Conservation (phyloP, 495 filamentous ascomycete genomes). For the Daldinia bambusicola region DNA sequence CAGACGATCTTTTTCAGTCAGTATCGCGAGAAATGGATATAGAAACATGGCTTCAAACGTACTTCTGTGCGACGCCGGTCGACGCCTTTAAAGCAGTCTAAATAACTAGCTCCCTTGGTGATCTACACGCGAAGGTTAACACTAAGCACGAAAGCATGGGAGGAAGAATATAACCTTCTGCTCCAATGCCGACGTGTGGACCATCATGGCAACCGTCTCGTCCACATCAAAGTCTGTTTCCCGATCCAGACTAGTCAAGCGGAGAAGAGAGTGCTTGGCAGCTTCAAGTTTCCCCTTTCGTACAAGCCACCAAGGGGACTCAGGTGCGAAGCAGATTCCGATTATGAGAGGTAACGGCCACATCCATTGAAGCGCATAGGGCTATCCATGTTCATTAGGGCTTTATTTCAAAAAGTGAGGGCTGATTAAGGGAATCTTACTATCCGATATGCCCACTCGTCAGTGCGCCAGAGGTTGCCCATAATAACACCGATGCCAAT, state of each 20-base stretch:
- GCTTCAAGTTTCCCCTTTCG: slow-evolving; percentile 73
- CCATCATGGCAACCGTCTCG: slow-evolving; percentile 86
- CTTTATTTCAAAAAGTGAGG: not conserved
- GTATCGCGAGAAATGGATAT: slow-evolving; percentile 4
- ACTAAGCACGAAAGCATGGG: not conserved
- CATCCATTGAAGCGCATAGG: slow-evolving; percentile 85
- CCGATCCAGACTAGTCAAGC: slow-evolving; percentile 67
- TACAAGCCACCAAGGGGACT: slow-evolving; percentile 86
- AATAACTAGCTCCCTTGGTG: slow-evolving; percentile 73
- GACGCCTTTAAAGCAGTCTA: slow-evolving; percentile 79
- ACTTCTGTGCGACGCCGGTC: slow-evolving; percentile 77
- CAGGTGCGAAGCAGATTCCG: slow-evolving; percentile 76
- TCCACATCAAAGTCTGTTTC: slow-evolving; percentile 74
- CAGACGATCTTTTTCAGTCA: slow-evolving; percentile 65
- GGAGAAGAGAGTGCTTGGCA: slow-evolving; percentile 73
- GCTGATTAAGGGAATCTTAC: slow-evolving; percentile 24
- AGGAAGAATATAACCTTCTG: slow-evolving; percentile 55
- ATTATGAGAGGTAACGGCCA: slow-evolving; percentile 81
- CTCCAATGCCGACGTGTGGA: slow-evolving; percentile 80
- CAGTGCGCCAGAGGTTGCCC: slow-evolving; percentile 60
- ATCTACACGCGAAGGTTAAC: slow-evolving; percentile 50
- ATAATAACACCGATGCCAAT: slow-evolving; percentile 80
- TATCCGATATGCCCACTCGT: slow-evolving; percentile 73
- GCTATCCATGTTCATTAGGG: slow-evolving; percentile 47
- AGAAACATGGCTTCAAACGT: slow-evolving; percentile 8